Conservation (phyloP, 2,329 filamentous ascomycete species). For the Colletotrichum plurivorum region DNA sequence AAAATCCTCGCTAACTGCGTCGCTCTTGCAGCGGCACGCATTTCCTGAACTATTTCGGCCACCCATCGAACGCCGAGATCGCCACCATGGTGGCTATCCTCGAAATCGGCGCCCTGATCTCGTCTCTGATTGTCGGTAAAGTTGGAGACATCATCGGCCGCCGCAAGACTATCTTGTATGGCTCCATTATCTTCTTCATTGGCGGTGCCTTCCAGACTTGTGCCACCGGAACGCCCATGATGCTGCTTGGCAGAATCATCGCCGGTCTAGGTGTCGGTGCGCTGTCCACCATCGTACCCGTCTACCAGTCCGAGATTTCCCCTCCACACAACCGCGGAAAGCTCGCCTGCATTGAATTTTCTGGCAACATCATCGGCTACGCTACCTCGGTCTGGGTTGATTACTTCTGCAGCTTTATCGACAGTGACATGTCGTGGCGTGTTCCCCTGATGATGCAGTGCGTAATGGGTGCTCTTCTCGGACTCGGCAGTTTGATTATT, state of each 20-base stretch:
- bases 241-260: conserved; percentile 86
- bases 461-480: conserved; percentile 90
- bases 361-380: conserved; percentile 96
- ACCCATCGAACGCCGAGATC: conserved; percentile 88
- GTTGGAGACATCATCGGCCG: conserved; percentile 94
- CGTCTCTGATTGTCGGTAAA: conserved; percentile 87
- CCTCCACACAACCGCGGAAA: conserved; percentile 96
- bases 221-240: conserved; percentile 88
- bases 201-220: conserved; percentile 90
- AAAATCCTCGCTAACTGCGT: conserved; percentile 4
- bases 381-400: conserved; percentile 98
- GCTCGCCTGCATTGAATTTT: conserved; percentile 97
- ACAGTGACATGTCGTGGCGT: conserved; percentile 90
- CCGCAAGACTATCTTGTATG: conserved; percentile 91
- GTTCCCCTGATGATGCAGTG: conserved; percentile 93
- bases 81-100: conserved; percentile 99
- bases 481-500: conserved; percentile 89
- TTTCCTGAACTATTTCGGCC: conserved; percentile 93
- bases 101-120: conserved; percentile 92
- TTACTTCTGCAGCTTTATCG: conserved; percentile 94
- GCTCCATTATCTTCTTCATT: conserved; percentile 87
- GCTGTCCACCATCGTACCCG: conserved; percentile 90
- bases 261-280: conserved; percentile 90
- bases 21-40: conserved; percentile 76
- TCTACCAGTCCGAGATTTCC: conserved; percentile 96